A percentile compares a stretch with the other conserved stretches of the same genome.
Evolutionary conservation across 768 basidiomycete genomes (phyloP).

Genomic region (Leccinum boreale): DNA sequence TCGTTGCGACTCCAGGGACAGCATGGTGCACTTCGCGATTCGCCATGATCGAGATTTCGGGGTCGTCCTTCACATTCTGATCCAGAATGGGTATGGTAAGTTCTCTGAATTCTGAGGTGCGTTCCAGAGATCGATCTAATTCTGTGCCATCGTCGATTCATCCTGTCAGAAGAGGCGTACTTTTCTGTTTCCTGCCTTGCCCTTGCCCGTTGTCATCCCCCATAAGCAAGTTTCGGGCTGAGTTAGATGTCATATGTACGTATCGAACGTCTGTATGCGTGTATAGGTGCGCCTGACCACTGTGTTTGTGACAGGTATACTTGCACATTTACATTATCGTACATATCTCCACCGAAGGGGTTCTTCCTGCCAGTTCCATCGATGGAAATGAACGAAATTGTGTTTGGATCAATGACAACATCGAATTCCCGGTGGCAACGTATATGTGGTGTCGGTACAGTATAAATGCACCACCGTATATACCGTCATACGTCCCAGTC

Average conservation of each 20-base stretch:
- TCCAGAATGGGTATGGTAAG: not conserved
- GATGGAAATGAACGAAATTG: not conserved
- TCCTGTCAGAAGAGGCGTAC: not conserved
- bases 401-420: not conserved
- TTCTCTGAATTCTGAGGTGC: not conserved
- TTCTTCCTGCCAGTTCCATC: not conserved
- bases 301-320: not conserved
- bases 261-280: not conserved
- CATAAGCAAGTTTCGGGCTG: not conserved
- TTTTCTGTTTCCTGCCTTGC: not conserved
- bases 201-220: not conserved
- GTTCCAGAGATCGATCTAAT: not conserved
- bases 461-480: not conserved
- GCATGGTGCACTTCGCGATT: not conserved
- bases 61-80: not conserved
- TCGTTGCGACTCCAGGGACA: not conserved
- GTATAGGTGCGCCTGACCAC: not conserved
- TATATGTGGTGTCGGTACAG: not conserved
- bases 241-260: not conserved
- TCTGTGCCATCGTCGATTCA: not conserved
- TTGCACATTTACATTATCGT: not conserved
- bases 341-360: not conserved
- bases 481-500: not conserved
- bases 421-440: not conserved
- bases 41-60: not conserved